A percentile compares a stretch with the other conserved stretches of the same genome.
These are phyloP conservation scores for Ophiocordyceps australis DNA, from an alignment of 2,329 filamentous ascomycete genomes.

Conservation along the genomic window DNA sequence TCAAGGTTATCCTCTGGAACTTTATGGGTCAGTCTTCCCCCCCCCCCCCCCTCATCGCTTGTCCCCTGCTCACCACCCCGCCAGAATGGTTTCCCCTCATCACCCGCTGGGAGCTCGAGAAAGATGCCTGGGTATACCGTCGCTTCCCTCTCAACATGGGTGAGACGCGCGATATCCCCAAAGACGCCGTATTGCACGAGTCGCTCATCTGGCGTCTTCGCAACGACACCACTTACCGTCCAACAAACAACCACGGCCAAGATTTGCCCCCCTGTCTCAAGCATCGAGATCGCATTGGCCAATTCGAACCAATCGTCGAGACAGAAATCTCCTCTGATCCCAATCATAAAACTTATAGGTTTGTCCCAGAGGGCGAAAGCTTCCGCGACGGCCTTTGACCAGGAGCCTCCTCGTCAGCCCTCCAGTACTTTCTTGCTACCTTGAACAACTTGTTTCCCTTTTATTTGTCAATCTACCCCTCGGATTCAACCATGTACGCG, in stretches of 20 bases:
- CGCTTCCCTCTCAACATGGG: slow-evolving; percentile 19
- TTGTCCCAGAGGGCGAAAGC: no score
- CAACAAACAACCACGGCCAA: slow-evolving; percentile 16
- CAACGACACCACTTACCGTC: slow-evolving; percentile 10
- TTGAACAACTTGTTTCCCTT: no score
- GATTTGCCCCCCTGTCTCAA: slow-evolving; percentile 12
- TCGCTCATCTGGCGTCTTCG: slow-evolving; percentile 15
- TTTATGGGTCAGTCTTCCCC: slow-evolving; percentile 17
- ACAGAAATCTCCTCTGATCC: not conserved
- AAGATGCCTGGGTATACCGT: slow-evolving; percentile 13
- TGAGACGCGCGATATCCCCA: slow-evolving; percentile 17
- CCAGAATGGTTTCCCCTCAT: slow-evolving; percentile 19
- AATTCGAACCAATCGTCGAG: not conserved
- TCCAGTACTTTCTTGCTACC: no score
- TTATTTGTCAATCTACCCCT: no score
- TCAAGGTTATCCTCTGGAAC: slow-evolving; percentile 21
- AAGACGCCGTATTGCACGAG: slow-evolving; percentile 18
- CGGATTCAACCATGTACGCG: no score
- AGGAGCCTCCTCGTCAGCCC: no score
- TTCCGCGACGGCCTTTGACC: no score
- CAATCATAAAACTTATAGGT: not conserved
- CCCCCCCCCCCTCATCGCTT: slow-evolving; percentile 12
- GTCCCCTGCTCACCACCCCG: slow-evolving; percentile 7
- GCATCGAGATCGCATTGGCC: slow-evolving; percentile 2
- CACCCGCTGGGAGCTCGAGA: slow-evolving; percentile 19